Conservation (phyloP, 2,329 filamentous ascomycete genomes). For the Colletotrichum trifolii region DNA sequence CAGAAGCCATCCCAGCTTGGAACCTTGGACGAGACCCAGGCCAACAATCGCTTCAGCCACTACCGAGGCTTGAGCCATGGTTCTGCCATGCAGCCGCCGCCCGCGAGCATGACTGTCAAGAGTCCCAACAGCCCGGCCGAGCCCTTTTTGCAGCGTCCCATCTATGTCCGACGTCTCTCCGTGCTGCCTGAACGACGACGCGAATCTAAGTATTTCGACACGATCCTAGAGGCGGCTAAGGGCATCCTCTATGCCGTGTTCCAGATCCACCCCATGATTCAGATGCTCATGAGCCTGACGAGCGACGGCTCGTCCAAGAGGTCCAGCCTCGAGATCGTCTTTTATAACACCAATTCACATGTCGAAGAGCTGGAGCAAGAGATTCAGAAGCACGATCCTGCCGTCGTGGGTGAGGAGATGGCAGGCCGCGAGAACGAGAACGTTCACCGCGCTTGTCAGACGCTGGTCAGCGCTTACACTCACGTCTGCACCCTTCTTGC, state of each 20-base stretch:
- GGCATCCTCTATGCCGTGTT: conserved; percentile 75
- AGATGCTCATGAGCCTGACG: conserved; percentile 71
- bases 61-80: conserved; percentile 75
- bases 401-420: conserved; percentile 60
- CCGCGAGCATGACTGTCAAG: conserved; percentile 51
- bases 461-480: conserved; percentile 72
- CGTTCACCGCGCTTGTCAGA: conserved; percentile 71
- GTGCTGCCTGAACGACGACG: conserved; percentile 72
- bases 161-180: conserved; percentile 72
- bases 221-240: conserved; percentile 72
- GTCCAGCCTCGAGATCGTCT: conserved; percentile 73
- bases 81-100: conserved; percentile 71
- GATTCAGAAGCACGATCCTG: conserved; percentile 69
- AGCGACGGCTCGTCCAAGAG: conserved; percentile 70
- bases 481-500: conserved; percentile 72
- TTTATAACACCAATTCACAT: conserved; percentile 75
- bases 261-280: conserved; percentile 75
- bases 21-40: conserved; percentile 71
- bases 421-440: conserved; percentile 69
- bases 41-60: conserved; percentile 74
- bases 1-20: conserved; percentile 70
- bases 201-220: conserved; percentile 70
- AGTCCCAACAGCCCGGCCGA: conserved; percentile 72
- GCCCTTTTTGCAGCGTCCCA: conserved; percentile 65
- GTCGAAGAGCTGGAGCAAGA: conserved; percentile 74